Conservation (phyloP, 2,329 filamentous ascomycete species). For the Huntiella savannae region DNA sequence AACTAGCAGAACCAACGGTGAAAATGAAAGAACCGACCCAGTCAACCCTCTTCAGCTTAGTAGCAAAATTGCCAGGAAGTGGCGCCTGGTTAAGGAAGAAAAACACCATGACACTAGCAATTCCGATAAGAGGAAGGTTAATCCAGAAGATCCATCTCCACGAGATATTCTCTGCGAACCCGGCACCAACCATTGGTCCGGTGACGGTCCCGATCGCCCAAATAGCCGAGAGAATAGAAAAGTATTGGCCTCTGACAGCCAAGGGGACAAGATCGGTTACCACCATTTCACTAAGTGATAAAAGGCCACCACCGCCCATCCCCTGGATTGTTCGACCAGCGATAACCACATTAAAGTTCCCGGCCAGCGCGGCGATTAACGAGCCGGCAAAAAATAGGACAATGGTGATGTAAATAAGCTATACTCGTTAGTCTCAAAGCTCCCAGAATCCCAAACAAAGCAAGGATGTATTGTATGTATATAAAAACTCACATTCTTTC, state of each 20-base stretch:
- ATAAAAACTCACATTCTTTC: conserved; percentile 14
- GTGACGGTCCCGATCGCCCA: conserved; percentile 36
- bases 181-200: conserved; percentile 15
- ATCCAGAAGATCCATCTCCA: conserved; percentile 22
- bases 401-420: conserved; percentile 16
- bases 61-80: conserved; percentile 12
- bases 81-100: conserved; percentile 15
- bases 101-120: conserved; percentile 14
- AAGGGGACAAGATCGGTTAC: conserved; percentile 23
- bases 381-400: conserved; percentile 23
- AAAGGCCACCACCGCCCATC: conserved; percentile 19
- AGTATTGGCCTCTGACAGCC: conserved; percentile 23
- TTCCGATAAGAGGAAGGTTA: conserved; percentile 18
- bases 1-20: conserved; percentile 33
- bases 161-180: conserved; percentile 14
- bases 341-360: conserved; percentile 17
- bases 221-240: conserved; percentile 22
- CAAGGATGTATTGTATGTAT: background rate
- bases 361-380: conserved; percentile 19
- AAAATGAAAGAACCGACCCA: conserved; percentile 45
- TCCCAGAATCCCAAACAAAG: no score
- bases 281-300: conserved; percentile 19
- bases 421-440: conserved; percentile 1
- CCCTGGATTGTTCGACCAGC: conserved; percentile 20
- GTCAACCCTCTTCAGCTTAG: conserved; percentile 27